These are phyloP conservation scores for Lithohypha guttulata DNA, from an alignment of 2,329 filamentous ascomycete genomes.

Conservation along the genomic window DNA sequence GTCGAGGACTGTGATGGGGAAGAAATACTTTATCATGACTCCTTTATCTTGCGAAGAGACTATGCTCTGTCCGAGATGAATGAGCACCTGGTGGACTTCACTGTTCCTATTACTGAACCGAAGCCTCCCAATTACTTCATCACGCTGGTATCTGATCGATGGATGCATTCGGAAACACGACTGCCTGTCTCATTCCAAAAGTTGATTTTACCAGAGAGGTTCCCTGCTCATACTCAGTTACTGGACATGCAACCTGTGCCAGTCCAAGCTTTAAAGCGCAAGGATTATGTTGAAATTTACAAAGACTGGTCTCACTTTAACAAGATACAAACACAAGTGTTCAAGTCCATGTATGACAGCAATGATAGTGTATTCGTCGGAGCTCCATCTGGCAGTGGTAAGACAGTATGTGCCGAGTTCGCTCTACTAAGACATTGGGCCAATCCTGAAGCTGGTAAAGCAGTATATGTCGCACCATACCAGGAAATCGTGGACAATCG, in stretches of 20 bases:
- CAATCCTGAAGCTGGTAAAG: conserved; percentile 58
- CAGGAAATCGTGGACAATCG: conserved; percentile 82
- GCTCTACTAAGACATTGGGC: conserved; percentile 82
- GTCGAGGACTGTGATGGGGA: conserved; percentile 97
- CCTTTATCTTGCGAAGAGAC: conserved; percentile 81
- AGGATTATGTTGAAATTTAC: conserved; percentile 73
- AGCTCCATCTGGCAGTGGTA: conserved; percentile 87
- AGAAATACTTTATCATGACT: conserved; percentile 88
- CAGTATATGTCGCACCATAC: conserved; percentile 89
- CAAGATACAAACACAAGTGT: conserved; percentile 93
- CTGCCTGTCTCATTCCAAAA: conserved; percentile 92
- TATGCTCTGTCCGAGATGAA: conserved; percentile 78
- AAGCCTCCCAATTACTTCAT: conserved; percentile 99
- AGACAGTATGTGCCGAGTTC: conserved; percentile 94
- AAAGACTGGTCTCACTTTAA: conserved; percentile 83
- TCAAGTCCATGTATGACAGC: conserved; percentile 81
- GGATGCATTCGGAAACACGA: conserved; percentile 97
- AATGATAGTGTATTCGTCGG: conserved; percentile 92
- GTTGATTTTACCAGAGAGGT: conserved; percentile 85
- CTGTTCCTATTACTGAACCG: conserved; percentile 89
- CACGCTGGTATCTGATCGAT: conserved; percentile 83
- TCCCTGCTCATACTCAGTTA: conserved; percentile 84
- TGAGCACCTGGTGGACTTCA: conserved; percentile 92
- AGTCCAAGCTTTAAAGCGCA: conserved; percentile 74
- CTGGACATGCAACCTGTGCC: conserved; percentile 86